Evolutionary conservation across 768 basidiomycete species (phyloP), one percentile per base, ranked within the genome.

Genomic region (Dentipellis fragilis): DNA sequence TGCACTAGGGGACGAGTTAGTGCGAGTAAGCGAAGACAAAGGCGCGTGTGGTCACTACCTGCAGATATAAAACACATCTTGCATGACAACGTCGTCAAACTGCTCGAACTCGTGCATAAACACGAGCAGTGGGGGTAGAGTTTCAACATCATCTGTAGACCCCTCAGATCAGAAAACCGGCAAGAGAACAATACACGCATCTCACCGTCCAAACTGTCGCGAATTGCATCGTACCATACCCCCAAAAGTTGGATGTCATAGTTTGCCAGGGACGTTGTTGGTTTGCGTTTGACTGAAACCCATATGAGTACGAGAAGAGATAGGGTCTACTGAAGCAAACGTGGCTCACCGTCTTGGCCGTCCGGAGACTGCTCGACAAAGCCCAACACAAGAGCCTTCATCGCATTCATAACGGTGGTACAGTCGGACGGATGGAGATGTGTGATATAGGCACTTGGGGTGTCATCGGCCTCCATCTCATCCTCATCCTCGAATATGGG

Each of bases 81-180:
- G 80, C 49, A 90, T 66, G 2, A 89, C 74, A 1, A 59, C 54
- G 0, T 79, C 68, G 54, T 87, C 85, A 50, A 87, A 79, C 63
- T 83, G 80, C 62, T 90, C 88, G 59, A 91, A 88, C 55, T 87
- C 83, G 55, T 88, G 85, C 19, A 90, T 62, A 11, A 89, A 63
- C 9, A 86, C 71, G 21, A 83, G 73, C 3, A 90, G 74, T 38
- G 74, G 76, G 10, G 63, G 67, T 4, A 61, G 57, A 0, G 58
- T 16, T 10, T 64, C 58, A 58, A 63, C 53, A 23, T 54, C 55
- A 39, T 59, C 58, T 59, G 35, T 50, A 53, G n/a, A n/a, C 54
- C 55, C 35, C 52, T 54, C n/a, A 40, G n/a, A 14, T 54, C 61
- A 64, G 42, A 17, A 49, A 23, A 23, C 22, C 22, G 17, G 22